A percentile compares a stretch with the other conserved stretches of the same genome.
These are phyloP conservation scores for Eucalyptus victrix DNA, from an alignment of 345 rosid species.

Conservation along the genomic window DNA sequence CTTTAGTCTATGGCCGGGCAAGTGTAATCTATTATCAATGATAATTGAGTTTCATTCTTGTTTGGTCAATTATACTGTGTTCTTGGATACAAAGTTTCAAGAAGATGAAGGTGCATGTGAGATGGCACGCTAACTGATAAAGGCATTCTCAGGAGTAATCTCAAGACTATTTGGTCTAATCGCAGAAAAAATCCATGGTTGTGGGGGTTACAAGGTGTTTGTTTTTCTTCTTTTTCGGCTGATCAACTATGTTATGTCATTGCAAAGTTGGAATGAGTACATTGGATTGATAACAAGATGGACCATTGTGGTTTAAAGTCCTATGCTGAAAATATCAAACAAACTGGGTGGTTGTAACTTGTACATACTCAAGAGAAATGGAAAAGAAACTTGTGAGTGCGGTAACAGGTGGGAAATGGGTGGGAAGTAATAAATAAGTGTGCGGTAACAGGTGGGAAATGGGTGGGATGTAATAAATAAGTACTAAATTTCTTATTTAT, in stretches of 20 bases:
- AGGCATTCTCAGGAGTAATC: not conserved
- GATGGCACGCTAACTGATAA: constrained; percentile 2
- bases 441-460: not conserved
- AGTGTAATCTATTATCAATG: not conserved
- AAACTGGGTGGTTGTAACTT: not conserved
- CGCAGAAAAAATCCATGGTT: not conserved
- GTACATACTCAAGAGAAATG: not conserved
- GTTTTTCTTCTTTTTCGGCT: not conserved
- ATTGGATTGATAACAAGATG: not conserved
- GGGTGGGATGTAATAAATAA: not conserved
- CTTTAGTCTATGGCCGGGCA: not conserved
- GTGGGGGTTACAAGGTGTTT: not conserved
- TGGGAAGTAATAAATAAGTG: not conserved
- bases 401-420: not conserved
- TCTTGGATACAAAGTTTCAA: not conserved
- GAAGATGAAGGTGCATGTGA: not conserved
- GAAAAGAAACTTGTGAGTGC: not conserved
- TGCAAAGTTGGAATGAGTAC: not conserved
- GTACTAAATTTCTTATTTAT: not conserved
- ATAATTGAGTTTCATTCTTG: not conserved
- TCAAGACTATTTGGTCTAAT: not conserved
- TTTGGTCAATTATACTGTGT: not conserved
- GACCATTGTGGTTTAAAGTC: not conserved
- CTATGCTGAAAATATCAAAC: not conserved
- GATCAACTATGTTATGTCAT: not conserved